A percentile compares a stretch with the other conserved stretches of the same genome.
phyloP scores from a whole-genome alignment of 2,329 filamentous ascomycete species.

The Diaporthe sp. region DNA sequence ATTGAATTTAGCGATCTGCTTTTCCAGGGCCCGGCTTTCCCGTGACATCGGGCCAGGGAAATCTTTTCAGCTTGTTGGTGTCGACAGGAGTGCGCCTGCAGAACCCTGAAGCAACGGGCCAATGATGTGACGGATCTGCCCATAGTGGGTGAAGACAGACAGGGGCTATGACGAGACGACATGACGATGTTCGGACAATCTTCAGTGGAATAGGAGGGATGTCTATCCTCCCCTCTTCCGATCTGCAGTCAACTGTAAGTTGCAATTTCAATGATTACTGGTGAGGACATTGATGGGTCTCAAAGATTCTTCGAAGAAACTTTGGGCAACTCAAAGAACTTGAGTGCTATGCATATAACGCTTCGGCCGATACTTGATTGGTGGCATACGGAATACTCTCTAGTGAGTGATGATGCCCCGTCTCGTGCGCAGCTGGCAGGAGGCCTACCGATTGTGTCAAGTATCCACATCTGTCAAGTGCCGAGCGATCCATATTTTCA shows the following conservation, averaged over 20 bases:
- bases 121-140: conserved; percentile 2
- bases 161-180: conserved; percentile 12
- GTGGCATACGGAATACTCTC: conserved; percentile 1
- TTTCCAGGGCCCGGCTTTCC: not conserved
- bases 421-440: not conserved
- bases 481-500: conserved; percentile 13
- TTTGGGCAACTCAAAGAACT: not conserved
- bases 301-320: conserved; percentile 1
- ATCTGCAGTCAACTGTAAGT: not conserved
- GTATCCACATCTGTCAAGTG: conserved; percentile 13
- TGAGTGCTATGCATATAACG: not conserved
- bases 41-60: too few species aligned
- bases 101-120: not conserved
- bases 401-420: not conserved
- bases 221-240: not conserved
- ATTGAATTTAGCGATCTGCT: not conserved
- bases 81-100: too few species aligned
- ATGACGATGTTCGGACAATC: conserved; percentile 28
- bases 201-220: conserved; percentile 1
- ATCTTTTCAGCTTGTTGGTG: too few species aligned
- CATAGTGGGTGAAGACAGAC: conserved; percentile 3
- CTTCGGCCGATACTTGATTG: not conserved
- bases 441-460: not conserved
- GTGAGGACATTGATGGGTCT: not conserved
- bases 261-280: conserved; percentile 18